Evolutionary conservation across 2,329 filamentous ascomycete genomes (phyloP).

Genomic region (Colletotrichum eleusines): DNA sequence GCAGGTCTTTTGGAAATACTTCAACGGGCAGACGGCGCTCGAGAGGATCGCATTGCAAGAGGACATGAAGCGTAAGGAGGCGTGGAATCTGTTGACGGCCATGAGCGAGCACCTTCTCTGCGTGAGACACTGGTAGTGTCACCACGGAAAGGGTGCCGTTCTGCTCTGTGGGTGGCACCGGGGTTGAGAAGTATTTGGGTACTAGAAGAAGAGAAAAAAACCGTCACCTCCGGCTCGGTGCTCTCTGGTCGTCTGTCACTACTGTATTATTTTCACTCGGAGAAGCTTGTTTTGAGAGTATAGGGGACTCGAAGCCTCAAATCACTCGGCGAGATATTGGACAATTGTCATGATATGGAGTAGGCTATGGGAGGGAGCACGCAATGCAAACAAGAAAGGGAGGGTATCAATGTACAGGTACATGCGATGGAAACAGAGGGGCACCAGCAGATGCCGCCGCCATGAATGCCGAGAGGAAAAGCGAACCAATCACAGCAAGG

Average conservation of each 20-base stretch:
- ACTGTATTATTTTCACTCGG: background rate
- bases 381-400: background rate
- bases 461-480: conserved; percentile 5
- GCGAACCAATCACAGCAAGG: conserved; percentile 3
- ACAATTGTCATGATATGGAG: background rate
- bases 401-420: conserved; percentile 42
- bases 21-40: conserved; percentile 86
- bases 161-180: no score
- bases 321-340: background rate
- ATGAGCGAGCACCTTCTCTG: conserved; percentile 77
- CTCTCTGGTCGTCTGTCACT: background rate
- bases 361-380: background rate
- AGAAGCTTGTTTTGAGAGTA: background rate
- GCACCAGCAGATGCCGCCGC: background rate
- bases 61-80: conserved; percentile 86
- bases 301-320: background rate
- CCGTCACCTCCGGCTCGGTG: background rate
- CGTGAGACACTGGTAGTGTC: conserved; percentile 74
- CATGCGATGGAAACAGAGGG: conserved; percentile 7
- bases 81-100: conserved; percentile 74
- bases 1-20: conserved; percentile 83
- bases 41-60: conserved; percentile 90
- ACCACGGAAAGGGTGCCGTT: background rate
- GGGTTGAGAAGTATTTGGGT: background rate
- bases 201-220: background rate